A percentile compares a stretch with the other conserved stretches of the same genome.
These are phyloP conservation scores for Candida sanyaensis DNA, from an alignment of 1,139 yeast genomes.

Conservation along the genomic window DNA sequence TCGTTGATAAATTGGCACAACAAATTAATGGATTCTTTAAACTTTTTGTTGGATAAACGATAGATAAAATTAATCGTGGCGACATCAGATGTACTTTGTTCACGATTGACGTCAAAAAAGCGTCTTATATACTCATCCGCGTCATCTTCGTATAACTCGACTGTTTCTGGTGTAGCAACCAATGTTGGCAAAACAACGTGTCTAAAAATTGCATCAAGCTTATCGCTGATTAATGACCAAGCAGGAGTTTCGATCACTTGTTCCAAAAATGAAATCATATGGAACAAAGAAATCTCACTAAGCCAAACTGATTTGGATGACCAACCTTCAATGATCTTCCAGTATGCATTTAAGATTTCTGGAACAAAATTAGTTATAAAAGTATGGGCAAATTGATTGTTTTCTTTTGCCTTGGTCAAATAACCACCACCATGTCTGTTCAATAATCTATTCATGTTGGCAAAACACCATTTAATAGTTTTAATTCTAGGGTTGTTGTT, in stretches of 20 bases:
- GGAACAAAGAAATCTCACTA: conserved; percentile 59
- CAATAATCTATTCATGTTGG: conserved; percentile 61
- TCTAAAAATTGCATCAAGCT: conserved; percentile 57
- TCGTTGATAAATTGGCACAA: conserved; percentile 52
- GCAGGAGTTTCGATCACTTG: conserved; percentile 58
- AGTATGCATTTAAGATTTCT: conserved; percentile 57
- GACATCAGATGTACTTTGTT: conserved; percentile 72
- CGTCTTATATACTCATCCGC: conserved; percentile 74
- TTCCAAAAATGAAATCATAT: conserved; percentile 64
- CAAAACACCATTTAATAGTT: conserved; percentile 74
- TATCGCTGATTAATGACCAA: conserved; percentile 56
- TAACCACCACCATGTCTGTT: conserved; percentile 56
- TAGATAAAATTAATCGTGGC: conserved; percentile 80
- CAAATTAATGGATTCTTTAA: conserved; percentile 42
- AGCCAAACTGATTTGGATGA: conserved; percentile 57
- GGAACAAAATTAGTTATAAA: conserved; percentile 60
- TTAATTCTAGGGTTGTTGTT: conserved; percentile 52
- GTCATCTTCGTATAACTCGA: conserved; percentile 70
- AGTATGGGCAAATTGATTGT: conserved; percentile 43
- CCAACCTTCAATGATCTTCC: conserved; percentile 64
- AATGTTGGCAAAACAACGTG: conserved; percentile 67
- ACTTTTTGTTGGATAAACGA: conserved; percentile 47
- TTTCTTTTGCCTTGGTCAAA: conserved; percentile 36
- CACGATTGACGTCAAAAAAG: conserved; percentile 69
- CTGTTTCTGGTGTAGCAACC: conserved; percentile 53